Evolutionary conservation across 805 yeast genomes (phyloP), one percentile per base, ranked within the genome.

Genomic region (Ogataea henricii): DNA sequence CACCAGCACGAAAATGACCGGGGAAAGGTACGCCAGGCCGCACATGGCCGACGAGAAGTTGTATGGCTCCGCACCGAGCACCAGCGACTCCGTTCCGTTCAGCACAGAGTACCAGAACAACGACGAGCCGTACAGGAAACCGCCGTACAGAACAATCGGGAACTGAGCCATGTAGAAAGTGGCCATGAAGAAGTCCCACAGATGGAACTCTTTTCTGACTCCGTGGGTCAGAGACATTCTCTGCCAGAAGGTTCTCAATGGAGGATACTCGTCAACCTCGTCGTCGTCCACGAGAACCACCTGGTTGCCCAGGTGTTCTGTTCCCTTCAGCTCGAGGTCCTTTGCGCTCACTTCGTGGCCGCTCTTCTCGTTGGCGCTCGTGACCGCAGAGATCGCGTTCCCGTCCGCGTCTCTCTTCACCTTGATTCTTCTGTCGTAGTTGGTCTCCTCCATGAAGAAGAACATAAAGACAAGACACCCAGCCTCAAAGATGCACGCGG

Each of bases 61-160:
- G 63, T 80, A 80, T n/a, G 83, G 83, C 4, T 63, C 65, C 3
- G 67, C 76, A 27, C 73, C 62, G 23, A 77, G 56, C 33, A 78
- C 67, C 14, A 65, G 50, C 4, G 80, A 66, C 32, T 69, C 74
- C 0, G 83, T 79, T 14, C 72, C 81, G 48, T 77, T 77, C 48
- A 76, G 64, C 41, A 78, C 67, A 39, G 74, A 68, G 58, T 74
- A 76, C 76, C 78, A 77, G 46, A 72, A 70, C 20, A 77, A 63
- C 3, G 78, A 69, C 5, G 73, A 60, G 8, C 83, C 83, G 51
- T 77, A 77, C 16, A 73, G 63, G 53, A 79, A 69, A 0, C 85
- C 85, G n/a, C 79, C 73, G 73, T 80, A 83, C n/a, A 81, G 58
- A 3, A 83, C 80, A 13, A 77, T 70, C 2, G 87, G 85, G 47